Evolutionary conservation across 768 basidiomycete genomes (phyloP).

Genomic region (Terana coerulea): DNA sequence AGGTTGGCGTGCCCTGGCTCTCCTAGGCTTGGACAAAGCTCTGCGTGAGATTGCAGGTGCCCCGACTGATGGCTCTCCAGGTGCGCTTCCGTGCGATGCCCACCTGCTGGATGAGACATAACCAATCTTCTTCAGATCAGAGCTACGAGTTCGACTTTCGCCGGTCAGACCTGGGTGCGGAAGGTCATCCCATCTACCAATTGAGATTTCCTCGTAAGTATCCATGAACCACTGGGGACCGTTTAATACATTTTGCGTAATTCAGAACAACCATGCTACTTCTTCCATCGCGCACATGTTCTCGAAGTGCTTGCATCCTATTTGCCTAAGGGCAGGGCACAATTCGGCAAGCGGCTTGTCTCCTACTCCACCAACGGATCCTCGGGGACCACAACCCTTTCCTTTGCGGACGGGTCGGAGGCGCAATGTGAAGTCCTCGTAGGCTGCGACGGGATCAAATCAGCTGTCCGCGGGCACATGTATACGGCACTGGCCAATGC

Average conservation of each 20-base stretch:
- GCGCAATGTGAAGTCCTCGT: constrained; percentile 29
- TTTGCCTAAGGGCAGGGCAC: constrained; percentile 22
- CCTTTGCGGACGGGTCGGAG: constrained; percentile 23
- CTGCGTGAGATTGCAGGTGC: constrained; percentile 23
- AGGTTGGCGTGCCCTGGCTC: constrained; percentile 24
- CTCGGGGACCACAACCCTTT: constrained; percentile 10
- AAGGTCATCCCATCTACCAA: constrained; percentile 37
- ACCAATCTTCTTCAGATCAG: constrained; percentile 23
- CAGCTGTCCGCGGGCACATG: constrained; percentile 30
- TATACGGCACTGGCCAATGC: constrained; percentile 17
- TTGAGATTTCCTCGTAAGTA: constrained; percentile 39
- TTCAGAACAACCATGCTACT: constrained; percentile 27
- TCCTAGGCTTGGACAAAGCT: constrained; percentile 23
- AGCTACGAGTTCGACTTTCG: constrained; percentile 43
- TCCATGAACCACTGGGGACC: too few species aligned
- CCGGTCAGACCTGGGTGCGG: constrained; percentile 34
- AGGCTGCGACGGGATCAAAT: constrained; percentile 33
- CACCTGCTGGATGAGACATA: too few species aligned
- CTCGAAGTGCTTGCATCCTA: constrained; percentile 38
- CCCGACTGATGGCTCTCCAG: constrained; percentile 17
- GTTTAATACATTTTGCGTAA: too few species aligned
- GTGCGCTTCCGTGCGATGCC: constrained; percentile 6
- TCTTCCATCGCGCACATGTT: constrained; percentile 49
- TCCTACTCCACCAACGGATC: constrained; percentile 15
- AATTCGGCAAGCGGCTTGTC: constrained; percentile 29